Evolutionary conservation across 2,329 filamentous ascomycete genomes (phyloP).

Genomic region (Clarireedia monteithiana): DNA sequence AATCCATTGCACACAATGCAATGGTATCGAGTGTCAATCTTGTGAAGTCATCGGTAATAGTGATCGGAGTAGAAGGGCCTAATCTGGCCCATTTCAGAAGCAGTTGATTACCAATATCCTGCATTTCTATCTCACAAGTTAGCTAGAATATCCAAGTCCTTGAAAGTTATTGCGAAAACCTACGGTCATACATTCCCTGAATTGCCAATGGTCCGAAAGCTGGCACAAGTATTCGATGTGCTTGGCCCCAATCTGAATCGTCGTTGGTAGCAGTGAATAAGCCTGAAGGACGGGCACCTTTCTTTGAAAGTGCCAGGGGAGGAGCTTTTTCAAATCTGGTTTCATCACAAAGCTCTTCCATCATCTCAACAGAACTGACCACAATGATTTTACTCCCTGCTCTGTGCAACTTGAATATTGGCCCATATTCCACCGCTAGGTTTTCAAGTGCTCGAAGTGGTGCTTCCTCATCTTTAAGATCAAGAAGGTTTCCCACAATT

Average conservation of each 20-base stretch:
- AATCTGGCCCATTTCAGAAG: slow-evolving; percentile 59
- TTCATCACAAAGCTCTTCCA: not conserved
- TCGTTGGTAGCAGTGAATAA: slow-evolving; percentile 14
- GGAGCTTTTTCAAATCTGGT: not conserved
- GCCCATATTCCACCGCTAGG: not conserved
- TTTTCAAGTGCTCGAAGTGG: slow-evolving; percentile 1
- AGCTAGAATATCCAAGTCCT: not conserved
- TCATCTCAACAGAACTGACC: not conserved
- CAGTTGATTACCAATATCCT: slow-evolving; percentile 57
- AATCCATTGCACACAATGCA: slow-evolving; percentile 50
- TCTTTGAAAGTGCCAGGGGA: slow-evolving; percentile 9
- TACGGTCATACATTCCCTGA: slow-evolving; percentile 51
- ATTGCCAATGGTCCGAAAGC: slow-evolving; percentile 63
- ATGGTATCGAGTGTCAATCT: slow-evolving; percentile 60
- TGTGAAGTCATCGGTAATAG: slow-evolving; percentile 59
- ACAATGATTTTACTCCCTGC: not conserved
- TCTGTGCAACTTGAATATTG: not conserved
- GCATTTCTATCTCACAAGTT: slow-evolving; percentile 40
- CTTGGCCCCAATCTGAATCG: slow-evolving; percentile 56
- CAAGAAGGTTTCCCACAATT: not conserved
- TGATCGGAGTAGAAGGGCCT: slow-evolving; percentile 48
- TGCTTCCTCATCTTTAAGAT: not conserved
- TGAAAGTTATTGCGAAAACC: too few species aligned
- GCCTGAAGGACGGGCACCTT: slow-evolving; percentile 8
- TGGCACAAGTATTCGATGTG: slow-evolving; percentile 57